Evolutionary conservation across 2,329 filamentous ascomycete genomes (phyloP).

Genomic region (Cytospora piceicola): DNA sequence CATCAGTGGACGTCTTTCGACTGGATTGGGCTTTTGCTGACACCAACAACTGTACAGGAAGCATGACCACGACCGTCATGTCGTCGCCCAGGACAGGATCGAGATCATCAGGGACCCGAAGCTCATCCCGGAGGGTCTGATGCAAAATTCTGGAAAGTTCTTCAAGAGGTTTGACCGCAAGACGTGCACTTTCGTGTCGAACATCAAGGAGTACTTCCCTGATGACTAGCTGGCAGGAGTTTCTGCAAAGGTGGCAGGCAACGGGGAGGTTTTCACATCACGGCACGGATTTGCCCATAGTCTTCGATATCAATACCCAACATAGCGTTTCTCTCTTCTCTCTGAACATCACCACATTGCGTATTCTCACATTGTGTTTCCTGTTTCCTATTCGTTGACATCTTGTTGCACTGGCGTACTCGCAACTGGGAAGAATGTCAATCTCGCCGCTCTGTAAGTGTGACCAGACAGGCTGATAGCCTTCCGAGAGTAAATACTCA

Average conservation of each 20-base stretch:
- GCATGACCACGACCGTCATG: constrained; percentile 72
- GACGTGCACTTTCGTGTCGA: constrained; percentile 77
- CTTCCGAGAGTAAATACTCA: background rate
- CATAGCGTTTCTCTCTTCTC: constrained; percentile 3
- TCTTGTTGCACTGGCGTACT: background rate
- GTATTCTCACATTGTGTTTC: background rate
- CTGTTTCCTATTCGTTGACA: background rate
- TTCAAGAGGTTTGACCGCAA: constrained; percentile 83
- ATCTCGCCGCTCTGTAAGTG: too few relatives aligned
- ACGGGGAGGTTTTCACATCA: constrained; percentile 1
- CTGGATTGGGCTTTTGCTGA: constrained; percentile 26
- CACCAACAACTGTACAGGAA: constrained; percentile 42
- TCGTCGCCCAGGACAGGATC: constrained; percentile 79
- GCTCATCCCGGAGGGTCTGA: constrained; percentile 60
- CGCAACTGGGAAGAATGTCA: too few relatives aligned
- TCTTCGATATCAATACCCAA: constrained; percentile 6
- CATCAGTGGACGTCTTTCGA: too few relatives aligned
- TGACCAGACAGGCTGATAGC: too few relatives aligned
- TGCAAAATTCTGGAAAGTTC: constrained; percentile 76
- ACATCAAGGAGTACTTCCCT: constrained; percentile 78
- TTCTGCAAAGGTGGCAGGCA: background rate
- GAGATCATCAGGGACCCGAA: constrained; percentile 56
- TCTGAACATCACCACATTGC: background rate
- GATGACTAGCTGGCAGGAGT: constrained; percentile 64
- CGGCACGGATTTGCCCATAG: constrained; percentile 2